phyloP scores from a whole-genome alignment of 331 rosid species.

The Malus hybrid region DNA sequence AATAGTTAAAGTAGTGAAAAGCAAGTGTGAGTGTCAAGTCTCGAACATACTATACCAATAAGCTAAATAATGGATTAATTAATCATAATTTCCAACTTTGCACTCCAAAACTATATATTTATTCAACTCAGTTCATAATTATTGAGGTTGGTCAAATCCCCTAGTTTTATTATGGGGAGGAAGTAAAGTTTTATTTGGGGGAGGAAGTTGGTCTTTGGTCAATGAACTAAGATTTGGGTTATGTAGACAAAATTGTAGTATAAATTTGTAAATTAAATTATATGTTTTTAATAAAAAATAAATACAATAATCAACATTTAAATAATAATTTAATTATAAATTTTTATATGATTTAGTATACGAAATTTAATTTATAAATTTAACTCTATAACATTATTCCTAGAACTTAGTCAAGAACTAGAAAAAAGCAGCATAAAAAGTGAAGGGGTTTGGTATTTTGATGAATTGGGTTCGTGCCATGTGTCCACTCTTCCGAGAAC shows the following conservation, averaged over 20 bases:
- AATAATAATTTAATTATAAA: no score
- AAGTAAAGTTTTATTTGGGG: background rate
- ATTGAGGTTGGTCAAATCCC: background rate
- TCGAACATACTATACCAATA: background rate
- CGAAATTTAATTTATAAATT: no score
- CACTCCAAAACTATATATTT: background rate
- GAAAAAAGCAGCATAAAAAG: no score
- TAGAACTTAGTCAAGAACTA: no score
- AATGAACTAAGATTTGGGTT: background rate
- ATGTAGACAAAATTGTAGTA: no score
- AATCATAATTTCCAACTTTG: background rate
- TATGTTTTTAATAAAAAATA: no score
- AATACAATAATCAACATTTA: no score
- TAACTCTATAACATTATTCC: no score
- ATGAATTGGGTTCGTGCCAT: background rate
- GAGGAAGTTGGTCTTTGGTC: background rate
- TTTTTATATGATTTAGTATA: accelerated
- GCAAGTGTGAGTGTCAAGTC: background rate
- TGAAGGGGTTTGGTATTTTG: no score
- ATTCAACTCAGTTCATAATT: background rate
- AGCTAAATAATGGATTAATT: background rate
- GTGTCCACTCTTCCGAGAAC: background rate
- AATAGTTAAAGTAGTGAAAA: background rate
- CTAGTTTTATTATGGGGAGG: background rate
- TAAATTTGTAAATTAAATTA: no score